Conservation (phyloP, 768 basidiomycete genomes). For the Amyloporia xantha region DNA sequence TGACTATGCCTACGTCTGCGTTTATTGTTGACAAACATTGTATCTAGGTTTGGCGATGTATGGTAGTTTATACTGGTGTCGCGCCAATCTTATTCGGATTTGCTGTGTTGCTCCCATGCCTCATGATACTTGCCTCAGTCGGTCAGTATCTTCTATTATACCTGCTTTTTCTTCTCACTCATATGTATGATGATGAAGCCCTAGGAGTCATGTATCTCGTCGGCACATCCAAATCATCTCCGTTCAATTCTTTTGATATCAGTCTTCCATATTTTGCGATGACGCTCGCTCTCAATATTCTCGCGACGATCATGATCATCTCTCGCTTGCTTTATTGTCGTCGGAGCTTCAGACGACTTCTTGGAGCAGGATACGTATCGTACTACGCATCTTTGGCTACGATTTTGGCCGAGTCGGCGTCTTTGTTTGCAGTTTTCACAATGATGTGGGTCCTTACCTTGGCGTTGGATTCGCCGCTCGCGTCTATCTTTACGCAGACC, state of each 20-base stretch:
- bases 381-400: background rate
- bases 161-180: background rate
- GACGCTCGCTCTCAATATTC: background rate
- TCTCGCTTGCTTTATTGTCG: background rate
- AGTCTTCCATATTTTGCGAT: background rate
- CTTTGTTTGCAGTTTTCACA: background rate
- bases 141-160: too few relatives aligned
- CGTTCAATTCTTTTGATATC: background rate
- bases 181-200: background rate
- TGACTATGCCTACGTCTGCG: background rate
- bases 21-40: background rate
- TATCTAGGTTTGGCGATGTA: constrained; percentile 1
- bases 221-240: background rate
- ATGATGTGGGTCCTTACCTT: background rate
- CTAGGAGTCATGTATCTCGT: background rate
- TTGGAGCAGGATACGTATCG: background rate
- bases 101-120: background rate
- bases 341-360: background rate
- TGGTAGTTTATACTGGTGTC: background rate
- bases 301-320: background rate
- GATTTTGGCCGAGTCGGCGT: constrained; percentile 1
- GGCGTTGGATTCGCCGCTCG: background rate
- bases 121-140: background rate
- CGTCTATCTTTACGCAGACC: background rate
- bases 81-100: background rate